Evolutionary conservation across 1,284 basidiomycete species (phyloP).

Genomic region (Fomes fomentarius): DNA sequence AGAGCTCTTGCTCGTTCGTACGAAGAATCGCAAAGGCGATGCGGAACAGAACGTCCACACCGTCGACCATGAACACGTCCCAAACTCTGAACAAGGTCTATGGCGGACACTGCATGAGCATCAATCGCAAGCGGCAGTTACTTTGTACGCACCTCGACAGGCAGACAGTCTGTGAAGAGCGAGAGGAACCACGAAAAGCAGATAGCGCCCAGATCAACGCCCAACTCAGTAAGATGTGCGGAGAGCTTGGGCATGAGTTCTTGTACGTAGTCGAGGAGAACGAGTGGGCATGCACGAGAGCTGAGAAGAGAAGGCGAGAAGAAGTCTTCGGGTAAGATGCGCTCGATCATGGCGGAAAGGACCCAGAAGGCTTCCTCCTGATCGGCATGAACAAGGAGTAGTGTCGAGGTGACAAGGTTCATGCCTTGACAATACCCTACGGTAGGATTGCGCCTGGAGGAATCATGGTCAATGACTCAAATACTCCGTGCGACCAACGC

Average conservation of each 20-base stretch:
- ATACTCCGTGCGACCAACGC: neutral
- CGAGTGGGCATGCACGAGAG: constrained; percentile 92
- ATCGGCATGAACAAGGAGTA: constrained; percentile 90
- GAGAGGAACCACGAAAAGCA: constrained; percentile 99
- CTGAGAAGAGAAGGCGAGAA: constrained; percentile 85
- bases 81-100: constrained; percentile 89
- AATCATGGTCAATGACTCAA: neutral
- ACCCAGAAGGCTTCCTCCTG: constrained; percentile 99
- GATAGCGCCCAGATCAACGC: constrained; percentile 90
- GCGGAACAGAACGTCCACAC: constrained; percentile 90
- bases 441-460: constrained; percentile 72
- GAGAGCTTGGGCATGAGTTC: constrained; percentile 79
- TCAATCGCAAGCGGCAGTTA: neutral
- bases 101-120: neutral
- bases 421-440: constrained; percentile 94
- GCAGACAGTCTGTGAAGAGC: constrained; percentile 94
- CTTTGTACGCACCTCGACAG: constrained; percentile 76
- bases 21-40: constrained; percentile 87
- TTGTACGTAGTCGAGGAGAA: constrained; percentile 86
- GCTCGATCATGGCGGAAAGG: constrained; percentile 87
- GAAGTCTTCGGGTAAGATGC: constrained; percentile 82
- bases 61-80: constrained; percentile 97
- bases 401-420: constrained; percentile 94
- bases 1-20: constrained; percentile 81
- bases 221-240: constrained; percentile 76